Conservation (phyloP, 2,329 filamentous ascomycete genomes). For the Tolypocladium endophyticum region DNA sequence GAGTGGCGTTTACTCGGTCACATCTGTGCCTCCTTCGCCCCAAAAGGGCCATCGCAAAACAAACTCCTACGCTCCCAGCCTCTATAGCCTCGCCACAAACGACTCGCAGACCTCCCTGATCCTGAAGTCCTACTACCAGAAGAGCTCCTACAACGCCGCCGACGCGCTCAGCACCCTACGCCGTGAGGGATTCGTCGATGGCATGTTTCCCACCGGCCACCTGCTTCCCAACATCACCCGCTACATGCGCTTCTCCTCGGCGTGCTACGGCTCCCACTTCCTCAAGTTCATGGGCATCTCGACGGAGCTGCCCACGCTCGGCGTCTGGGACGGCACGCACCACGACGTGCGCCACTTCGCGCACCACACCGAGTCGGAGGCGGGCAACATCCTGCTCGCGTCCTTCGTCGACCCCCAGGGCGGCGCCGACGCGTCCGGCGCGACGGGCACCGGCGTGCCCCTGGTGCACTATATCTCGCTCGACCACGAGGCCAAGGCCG, state of each 20-base stretch:
- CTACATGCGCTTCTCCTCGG: slow-evolving; percentile 57
- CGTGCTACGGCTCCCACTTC: slow-evolving; percentile 54
- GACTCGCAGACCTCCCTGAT: slow-evolving; percentile 44
- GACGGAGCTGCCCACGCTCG: slow-evolving; percentile 33
- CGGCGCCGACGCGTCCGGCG: slow-evolving; percentile 53
- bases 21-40: slow-evolving; percentile 11
- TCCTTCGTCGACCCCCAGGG: slow-evolving; percentile 62
- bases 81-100: slow-evolving; percentile 50
- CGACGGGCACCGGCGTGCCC: slow-evolving; percentile 55
- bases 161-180: slow-evolving; percentile 38
- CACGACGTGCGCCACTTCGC: slow-evolving; percentile 53
- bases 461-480: slow-evolving; percentile 64
- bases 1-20: slow-evolving; percentile 6
- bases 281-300: slow-evolving; percentile 52
- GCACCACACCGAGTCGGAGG: slow-evolving; percentile 47
- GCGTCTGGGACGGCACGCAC: slow-evolving; percentile 38
- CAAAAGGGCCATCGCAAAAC: slow-evolving; percentile 12
- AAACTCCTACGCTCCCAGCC: slow-evolving; percentile 34
- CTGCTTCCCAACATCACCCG: slow-evolving; percentile 51
- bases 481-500: slow-evolving; percentile 60
- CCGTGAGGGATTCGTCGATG: slow-evolving; percentile 42
- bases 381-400: slow-evolving; percentile 52
- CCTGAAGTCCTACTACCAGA: slow-evolving; percentile 36
- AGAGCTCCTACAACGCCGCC: slow-evolving; percentile 35
- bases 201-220: slow-evolving; percentile 49